These are phyloP conservation scores for Pyrenochaeta sp. DNA, from an alignment of 2,329 filamentous ascomycete genomes.

Conservation along the genomic window DNA sequence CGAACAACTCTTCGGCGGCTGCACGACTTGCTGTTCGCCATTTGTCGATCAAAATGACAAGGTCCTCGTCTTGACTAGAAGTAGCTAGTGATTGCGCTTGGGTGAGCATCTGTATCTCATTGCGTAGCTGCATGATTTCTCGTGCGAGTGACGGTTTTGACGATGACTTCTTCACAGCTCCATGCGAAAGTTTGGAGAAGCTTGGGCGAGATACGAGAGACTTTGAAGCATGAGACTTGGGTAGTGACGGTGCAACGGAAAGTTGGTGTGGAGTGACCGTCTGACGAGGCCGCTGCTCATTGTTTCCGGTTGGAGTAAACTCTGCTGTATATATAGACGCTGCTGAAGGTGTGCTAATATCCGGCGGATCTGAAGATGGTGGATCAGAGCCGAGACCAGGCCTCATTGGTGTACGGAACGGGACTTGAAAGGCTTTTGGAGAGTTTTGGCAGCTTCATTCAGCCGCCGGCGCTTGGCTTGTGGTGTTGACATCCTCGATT, in stretches of 20 bases:
- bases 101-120: slow-evolving; percentile 50
- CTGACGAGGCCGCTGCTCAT: neutral
- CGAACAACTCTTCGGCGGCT: slow-evolving; percentile 74
- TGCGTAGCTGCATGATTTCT: slow-evolving; percentile 43
- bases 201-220: slow-evolving; percentile 19
- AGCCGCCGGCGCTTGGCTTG: slow-evolving; percentile 70
- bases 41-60: slow-evolving; percentile 63
- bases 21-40: slow-evolving; percentile 68
- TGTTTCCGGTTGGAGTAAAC: neutral
- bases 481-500: slow-evolving; percentile 55
- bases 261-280: neutral
- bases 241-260: slow-evolving; percentile 8
- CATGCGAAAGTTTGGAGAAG: slow-evolving; percentile 16
- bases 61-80: slow-evolving; percentile 58
- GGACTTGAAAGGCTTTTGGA: slow-evolving; percentile 78
- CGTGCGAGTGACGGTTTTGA: slow-evolving; percentile 37
- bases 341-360: slow-evolving; percentile 10
- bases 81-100: slow-evolving; percentile 50
- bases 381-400: slow-evolving; percentile 29
- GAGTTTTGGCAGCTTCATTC: slow-evolving; percentile 63
- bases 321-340: neutral
- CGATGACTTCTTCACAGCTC: slow-evolving; percentile 16
- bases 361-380: slow-evolving; percentile 34
- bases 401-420: slow-evolving; percentile 60
- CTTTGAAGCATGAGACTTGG: slow-evolving; percentile 15